Percentiles rank a stretch among this genome's conserved stretches.
Evolutionary conservation across 2,329 filamentous ascomycete genomes (phyloP).

Genomic region (Claviceps spartinae): DNA sequence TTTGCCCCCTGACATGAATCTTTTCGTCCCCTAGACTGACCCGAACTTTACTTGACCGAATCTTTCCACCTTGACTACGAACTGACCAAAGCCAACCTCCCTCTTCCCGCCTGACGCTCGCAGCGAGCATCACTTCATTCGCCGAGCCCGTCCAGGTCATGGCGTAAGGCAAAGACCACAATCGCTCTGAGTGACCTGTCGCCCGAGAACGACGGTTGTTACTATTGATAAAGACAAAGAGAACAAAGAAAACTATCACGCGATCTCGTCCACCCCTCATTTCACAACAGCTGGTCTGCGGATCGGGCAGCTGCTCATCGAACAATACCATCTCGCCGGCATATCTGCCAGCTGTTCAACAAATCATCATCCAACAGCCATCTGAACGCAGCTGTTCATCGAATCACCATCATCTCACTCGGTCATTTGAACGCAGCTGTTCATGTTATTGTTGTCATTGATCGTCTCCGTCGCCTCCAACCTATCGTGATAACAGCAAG

Average conservation of each 20-base stretch:
- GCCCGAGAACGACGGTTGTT: background rate
- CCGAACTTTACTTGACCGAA: too few species aligned
- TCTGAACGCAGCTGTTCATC: background rate
- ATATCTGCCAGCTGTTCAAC: background rate
- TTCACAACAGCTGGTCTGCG: slow-evolving; percentile 3
- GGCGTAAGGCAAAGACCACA: background rate
- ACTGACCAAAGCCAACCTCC: too few species aligned
- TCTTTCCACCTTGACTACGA: too few species aligned
- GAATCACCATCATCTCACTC: background rate
- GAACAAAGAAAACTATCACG: too few species aligned
- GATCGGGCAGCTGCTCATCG: slow-evolving; percentile 4
- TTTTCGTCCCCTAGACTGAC: too few species aligned
- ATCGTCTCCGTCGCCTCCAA: background rate
- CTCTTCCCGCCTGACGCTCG: background rate
- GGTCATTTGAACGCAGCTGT: background rate
- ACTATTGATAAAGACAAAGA: background rate
- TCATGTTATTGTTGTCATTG: background rate
- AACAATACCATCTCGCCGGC: background rate
- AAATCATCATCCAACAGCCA: background rate
- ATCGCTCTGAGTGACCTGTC: background rate
- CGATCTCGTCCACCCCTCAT: background rate
- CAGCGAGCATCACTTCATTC: background rate
- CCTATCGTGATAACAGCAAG: background rate
- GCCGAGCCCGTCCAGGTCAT: background rate
- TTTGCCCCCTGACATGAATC: too few species aligned